These are phyloP conservation scores for Colletotrichum euphorbiae DNA, from an alignment of 2,329 filamentous ascomycete genomes.

Conservation along the genomic window DNA sequence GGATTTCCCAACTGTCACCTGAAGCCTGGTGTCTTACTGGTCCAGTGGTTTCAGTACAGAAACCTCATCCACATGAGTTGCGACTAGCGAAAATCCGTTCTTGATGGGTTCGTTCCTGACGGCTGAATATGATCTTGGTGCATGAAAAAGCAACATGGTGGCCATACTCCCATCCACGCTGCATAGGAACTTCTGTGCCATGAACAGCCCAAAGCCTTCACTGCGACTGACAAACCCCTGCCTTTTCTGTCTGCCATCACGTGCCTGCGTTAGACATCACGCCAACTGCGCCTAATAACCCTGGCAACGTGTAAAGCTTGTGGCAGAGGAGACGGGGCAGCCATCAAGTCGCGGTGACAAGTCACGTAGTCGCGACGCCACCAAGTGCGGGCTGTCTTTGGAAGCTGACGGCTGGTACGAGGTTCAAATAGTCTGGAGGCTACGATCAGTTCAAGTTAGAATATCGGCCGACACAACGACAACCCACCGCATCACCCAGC, in stretches of 20 bases:
- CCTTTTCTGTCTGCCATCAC: constrained; percentile 1
- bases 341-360: neutral
- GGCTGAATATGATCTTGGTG: too few relatives aligned
- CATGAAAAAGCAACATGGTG: too few relatives aligned
- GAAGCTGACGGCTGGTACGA: neutral
- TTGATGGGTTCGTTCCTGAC: too few relatives aligned
- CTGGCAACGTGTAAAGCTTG: neutral
- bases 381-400: neutral
- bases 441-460: constrained; percentile 21
- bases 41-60: neutral
- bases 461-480: constrained; percentile 13
- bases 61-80: too few relatives aligned
- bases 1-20: constrained; percentile 4
- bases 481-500: constrained; percentile 16
- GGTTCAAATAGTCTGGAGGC: constrained; percentile 12
- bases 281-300: neutral
- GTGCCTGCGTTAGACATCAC: constrained; percentile 20
- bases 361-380: neutral
- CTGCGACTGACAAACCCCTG: neutral
- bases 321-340: neutral
- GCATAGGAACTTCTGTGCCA: too few relatives aligned
- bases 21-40: constrained; percentile 13
- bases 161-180: too few relatives aligned
- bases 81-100: too few relatives aligned
- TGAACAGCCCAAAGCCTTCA: neutral